Evolutionary conservation across 2,329 filamentous ascomycete genomes (phyloP).

Genomic region (Aschersonia sp.): DNA sequence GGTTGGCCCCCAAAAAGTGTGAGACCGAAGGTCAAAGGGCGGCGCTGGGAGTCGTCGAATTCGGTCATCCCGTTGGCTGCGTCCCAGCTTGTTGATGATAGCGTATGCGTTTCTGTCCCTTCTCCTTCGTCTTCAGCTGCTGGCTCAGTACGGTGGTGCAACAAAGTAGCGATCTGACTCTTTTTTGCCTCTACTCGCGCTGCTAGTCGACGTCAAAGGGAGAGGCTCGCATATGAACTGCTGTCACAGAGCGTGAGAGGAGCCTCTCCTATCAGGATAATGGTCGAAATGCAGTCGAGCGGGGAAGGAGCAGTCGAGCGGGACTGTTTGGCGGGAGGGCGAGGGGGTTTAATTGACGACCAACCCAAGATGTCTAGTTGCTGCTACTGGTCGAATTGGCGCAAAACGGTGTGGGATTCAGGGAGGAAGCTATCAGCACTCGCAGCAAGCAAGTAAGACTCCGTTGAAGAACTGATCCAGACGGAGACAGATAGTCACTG

Average conservation of each 20-base stretch:
- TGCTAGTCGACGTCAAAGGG: too few species aligned
- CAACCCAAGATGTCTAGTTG: too few species aligned
- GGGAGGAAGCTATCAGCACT: too few species aligned
- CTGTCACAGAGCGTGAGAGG: slow-evolving; percentile 1
- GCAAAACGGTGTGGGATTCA: too few species aligned
- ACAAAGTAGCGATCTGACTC: too few species aligned
- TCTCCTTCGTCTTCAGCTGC: too few species aligned
- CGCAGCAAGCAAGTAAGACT: too few species aligned
- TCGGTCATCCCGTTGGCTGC: slow-evolving; percentile 11
- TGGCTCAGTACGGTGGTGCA: too few species aligned
- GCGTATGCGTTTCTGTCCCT: too few species aligned
- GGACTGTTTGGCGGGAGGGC: background rate
- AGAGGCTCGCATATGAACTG: background rate
- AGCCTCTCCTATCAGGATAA: slow-evolving; percentile 3
- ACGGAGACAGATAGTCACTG: background rate
- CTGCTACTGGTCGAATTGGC: too few species aligned
- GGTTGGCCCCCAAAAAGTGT: slow-evolving; percentile 16
- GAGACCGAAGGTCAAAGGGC: slow-evolving; percentile 27
- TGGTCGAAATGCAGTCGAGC: slow-evolving; percentile 1
- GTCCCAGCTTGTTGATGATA: background rate
- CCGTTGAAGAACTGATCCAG: too few species aligned
- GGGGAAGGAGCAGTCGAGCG: slow-evolving; percentile 1
- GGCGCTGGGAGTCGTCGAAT: slow-evolving; percentile 12
- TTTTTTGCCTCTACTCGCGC: too few species aligned
- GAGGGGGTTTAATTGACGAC: background rate